These are phyloP conservation scores for Micromonas pusilla DNA, from an alignment of 139 green algal species.

Conservation along the genomic window DNA sequence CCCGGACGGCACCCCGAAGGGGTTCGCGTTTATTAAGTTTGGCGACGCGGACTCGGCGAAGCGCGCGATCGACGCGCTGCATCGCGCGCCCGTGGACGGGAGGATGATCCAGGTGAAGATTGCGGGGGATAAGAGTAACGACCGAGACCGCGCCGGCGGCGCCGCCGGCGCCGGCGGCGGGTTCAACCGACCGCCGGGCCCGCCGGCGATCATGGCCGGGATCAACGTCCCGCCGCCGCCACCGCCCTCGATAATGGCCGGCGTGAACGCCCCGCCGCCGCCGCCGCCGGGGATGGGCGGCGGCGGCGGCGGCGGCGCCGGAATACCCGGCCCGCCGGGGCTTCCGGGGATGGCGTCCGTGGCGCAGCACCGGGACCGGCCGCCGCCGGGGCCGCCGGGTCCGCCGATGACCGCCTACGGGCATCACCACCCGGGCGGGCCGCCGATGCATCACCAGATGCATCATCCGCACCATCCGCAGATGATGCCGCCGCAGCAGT, in stretches of 20 bases:
- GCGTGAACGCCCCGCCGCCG: not conserved
- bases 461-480: too few species aligned
- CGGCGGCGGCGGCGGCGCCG: too few species aligned
- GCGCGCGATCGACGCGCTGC: slow-evolving; percentile 39
- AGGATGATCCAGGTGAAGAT: slow-evolving; percentile 41
- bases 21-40: slow-evolving; percentile 85
- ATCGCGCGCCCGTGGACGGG: slow-evolving; percentile 17
- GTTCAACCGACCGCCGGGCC: not conserved
- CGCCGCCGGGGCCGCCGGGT: too few species aligned
- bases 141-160: not conserved
- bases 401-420: too few species aligned
- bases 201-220: not conserved
- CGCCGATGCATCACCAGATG: too few species aligned
- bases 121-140: not conserved
- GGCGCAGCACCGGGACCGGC: too few species aligned
- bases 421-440: too few species aligned
- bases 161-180: too few species aligned
- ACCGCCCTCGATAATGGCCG: not conserved
- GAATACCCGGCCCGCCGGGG: too few species aligned
- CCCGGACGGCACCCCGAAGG: slow-evolving; percentile 41
- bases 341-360: not conserved
- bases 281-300: not conserved
- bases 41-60: slow-evolving; percentile 47
- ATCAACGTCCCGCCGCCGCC: not conserved
- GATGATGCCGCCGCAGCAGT: too few species aligned